Conservation (phyloP, 345 rosid genomes). For the Brassica carinata region DNA sequence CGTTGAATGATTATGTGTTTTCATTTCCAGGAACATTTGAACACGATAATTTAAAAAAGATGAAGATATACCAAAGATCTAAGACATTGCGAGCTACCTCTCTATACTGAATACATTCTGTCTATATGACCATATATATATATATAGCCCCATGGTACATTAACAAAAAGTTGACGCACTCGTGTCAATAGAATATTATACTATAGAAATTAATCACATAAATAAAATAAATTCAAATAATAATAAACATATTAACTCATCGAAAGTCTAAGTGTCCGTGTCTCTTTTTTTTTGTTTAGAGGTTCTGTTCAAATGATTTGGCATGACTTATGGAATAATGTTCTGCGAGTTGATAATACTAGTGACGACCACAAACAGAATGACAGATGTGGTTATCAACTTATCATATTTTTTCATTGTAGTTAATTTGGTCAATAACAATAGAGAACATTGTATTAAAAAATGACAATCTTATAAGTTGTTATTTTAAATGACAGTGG, state of each 20-base stretch:
- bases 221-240: neutral
- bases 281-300: neutral
- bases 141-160: too few relatives aligned
- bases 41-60: neutral
- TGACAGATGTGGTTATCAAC: neutral
- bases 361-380: neutral
- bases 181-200: neutral
- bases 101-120: neutral
- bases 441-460: neutral
- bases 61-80: neutral
- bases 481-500: neutral
- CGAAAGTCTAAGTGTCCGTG: neutral
- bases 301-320: neutral
- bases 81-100: constrained; percentile 22
- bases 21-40: constrained; percentile 2
- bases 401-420: neutral
- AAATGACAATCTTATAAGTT: neutral
- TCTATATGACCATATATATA: constrained; percentile 16
- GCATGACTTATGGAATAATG: neutral
- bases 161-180: neutral
- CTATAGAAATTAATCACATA: neutral
- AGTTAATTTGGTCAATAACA: neutral
- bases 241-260: neutral
- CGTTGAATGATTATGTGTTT: constrained; percentile 1
- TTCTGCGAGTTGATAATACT: neutral